Evolutionary conservation across 1,284 basidiomycete species (phyloP).

Genomic region (Stereum hirsutum): DNA sequence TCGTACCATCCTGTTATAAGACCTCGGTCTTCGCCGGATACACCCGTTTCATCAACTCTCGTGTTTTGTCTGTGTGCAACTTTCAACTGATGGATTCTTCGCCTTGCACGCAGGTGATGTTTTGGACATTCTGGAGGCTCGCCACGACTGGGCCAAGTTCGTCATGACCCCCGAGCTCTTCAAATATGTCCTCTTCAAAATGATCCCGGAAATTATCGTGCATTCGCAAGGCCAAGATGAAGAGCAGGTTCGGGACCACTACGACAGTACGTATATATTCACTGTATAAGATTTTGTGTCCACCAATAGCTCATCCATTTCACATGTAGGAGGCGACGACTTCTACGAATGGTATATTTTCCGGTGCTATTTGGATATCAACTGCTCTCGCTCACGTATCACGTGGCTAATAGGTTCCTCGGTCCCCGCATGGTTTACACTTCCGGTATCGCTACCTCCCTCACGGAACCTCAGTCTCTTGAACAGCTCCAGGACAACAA

Average conservation of each 20-base stretch:
- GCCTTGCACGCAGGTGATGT: constrained; percentile 66
- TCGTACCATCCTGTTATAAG: too few species aligned
- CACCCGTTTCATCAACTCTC: too few species aligned
- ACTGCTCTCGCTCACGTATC: neutral
- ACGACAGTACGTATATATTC: constrained; percentile 66
- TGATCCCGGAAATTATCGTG: constrained; percentile 89
- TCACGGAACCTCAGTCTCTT: constrained; percentile 72
- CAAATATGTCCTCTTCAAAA: constrained; percentile 85
- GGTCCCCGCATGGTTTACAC: constrained; percentile 98
- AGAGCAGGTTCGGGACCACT: constrained; percentile 94
- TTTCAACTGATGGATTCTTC: constrained; percentile 10
- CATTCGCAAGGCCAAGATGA: constrained; percentile 91
- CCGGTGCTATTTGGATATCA: neutral
- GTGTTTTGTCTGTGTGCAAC: too few species aligned
- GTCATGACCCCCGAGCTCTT: constrained; percentile 82
- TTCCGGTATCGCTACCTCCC: constrained; percentile 79
- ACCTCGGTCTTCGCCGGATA: too few species aligned
- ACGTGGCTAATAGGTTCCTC: too few species aligned
- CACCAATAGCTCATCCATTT: constrained; percentile 12
- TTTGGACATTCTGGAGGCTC: constrained; percentile 87
- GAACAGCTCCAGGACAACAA: constrained; percentile 99
- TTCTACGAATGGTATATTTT: constrained; percentile 77
- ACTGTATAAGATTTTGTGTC: constrained; percentile 13
- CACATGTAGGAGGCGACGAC: constrained; percentile 70
- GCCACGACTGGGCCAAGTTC: constrained; percentile 95